Evolutionary conservation across 345 rosid species (phyloP), one percentile per base, ranked within the genome.

Genomic region (Brassica carinata): DNA sequence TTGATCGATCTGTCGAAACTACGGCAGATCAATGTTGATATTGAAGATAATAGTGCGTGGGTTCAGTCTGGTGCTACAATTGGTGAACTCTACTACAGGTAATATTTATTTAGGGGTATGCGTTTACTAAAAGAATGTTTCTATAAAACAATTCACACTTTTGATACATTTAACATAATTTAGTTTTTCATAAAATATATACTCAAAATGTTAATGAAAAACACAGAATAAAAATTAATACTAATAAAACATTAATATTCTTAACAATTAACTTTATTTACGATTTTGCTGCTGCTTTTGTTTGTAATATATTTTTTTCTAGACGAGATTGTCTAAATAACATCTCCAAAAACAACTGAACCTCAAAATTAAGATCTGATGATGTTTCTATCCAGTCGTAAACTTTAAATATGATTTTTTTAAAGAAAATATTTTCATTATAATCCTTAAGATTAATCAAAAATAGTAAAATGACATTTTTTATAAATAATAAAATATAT

Each of bases 1-100:
- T 2, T 91, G 2, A 71, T 88, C 6, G 94, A 91, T 77, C 70
- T 91, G 26, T 18, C 82, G 4, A 85, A 72, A 65, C 81, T 91
- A 5, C 85, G 94, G 6, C 69, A 83, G 1, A 73, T 91, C 19
- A 48, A 36, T 9, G 87, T 90, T 30, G 83, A 86, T 72, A 74
- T 86, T 1, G 71, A 69, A 4, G 83, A 77, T 3, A 81, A 84
- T 66, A 84, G 72, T 59, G 92, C 91, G 8, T 91, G 91, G 94
- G 81, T 84, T 61, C 87, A 88, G 67, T 78, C 90, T 2, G 96
- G 96, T 0, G 92, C 96, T 11, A 90, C 96, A 0, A 58, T 79
- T 5, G 92, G 94, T 7, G 94, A 91, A 33, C 86, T 85, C 9
- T 77, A 77, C 8, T 77, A 69, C 80, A 77, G 80, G 80, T 77